Percentiles rank a stretch among this genome's conserved stretches.
phyloP scores from a whole-genome alignment of 2,329 filamentous ascomycete species.

The Colletotrichum karsti region DNA sequence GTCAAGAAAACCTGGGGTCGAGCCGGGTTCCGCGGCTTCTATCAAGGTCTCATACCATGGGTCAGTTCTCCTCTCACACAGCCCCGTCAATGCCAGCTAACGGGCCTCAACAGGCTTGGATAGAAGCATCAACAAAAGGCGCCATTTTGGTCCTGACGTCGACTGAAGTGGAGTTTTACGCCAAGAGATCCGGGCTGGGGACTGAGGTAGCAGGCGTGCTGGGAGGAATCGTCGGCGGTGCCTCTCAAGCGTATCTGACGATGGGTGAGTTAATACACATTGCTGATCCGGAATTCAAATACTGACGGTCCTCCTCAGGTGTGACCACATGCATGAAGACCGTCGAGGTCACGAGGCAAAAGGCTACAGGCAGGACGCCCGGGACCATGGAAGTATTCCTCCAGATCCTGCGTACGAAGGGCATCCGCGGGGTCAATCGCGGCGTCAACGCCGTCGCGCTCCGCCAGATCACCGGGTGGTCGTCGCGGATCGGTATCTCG shows the following conservation, averaged over 20 bases:
- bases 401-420: constrained; percentile 23
- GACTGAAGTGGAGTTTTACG: constrained; percentile 4
- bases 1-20: constrained; percentile 21
- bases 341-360: constrained; percentile 21
- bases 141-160: not conserved
- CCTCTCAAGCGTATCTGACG: constrained; percentile 26
- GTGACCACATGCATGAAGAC: constrained; percentile 30
- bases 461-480: constrained; percentile 29
- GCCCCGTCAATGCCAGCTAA: no score
- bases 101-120: constrained; percentile 13
- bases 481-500: constrained; percentile 29
- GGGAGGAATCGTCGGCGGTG: constrained; percentile 26
- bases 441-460: constrained; percentile 29
- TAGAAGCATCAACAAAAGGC: constrained; percentile 21
- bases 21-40: constrained; percentile 20
- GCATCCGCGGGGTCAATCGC: constrained; percentile 26
- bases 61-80: not conserved
- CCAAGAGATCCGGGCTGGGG: not conserved
- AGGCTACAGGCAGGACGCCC: not conserved
- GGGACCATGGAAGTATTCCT: constrained; percentile 24
- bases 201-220: constrained; percentile 10
- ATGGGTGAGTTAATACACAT: not conserved
- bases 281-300: no score
- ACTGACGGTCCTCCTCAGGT: no score
- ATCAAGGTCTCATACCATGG: constrained; percentile 30